These are phyloP conservation scores for Oenanthe sinensis DNA, from an alignment of 129 eudicot genomes.

Conservation along the genomic window DNA sequence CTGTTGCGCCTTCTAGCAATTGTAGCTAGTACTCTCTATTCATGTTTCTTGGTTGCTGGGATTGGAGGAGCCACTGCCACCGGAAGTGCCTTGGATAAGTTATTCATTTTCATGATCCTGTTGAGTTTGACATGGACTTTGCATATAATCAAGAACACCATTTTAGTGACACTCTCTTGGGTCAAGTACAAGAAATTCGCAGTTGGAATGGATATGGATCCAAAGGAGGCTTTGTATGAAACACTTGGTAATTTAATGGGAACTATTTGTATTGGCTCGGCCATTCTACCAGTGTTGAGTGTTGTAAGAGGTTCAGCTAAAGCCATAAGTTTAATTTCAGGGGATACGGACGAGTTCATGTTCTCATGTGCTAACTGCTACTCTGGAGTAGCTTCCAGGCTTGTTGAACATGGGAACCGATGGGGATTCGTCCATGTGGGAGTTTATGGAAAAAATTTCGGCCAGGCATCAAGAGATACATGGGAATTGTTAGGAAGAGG, in stretches of 20 bases:
- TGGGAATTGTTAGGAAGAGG: constrained; percentile 12
- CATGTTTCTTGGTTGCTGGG: constrained; percentile 13
- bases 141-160: constrained; percentile 29
- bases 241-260: constrained; percentile 21
- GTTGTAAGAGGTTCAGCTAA: constrained; percentile 25
- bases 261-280: constrained; percentile 27
- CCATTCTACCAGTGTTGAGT: constrained; percentile 22
- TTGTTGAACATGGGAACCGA: constrained; percentile 24
- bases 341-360: constrained; percentile 37
- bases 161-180: constrained; percentile 29
- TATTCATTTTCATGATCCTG: constrained; percentile 24
- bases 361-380: constrained; percentile 18
- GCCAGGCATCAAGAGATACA: constrained; percentile 6
- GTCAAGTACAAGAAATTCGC: constrained; percentile 27
- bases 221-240: neutral
- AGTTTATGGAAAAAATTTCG: constrained; percentile 24
- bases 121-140: constrained; percentile 31
- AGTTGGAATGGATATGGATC: constrained; percentile 15
- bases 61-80: constrained; percentile 15
- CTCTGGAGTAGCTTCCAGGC: constrained; percentile 23
- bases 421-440: constrained; percentile 47
- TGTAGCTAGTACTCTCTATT: constrained; percentile 1
- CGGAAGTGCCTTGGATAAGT: neutral
- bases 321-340: constrained; percentile 22
- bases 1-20: neutral